phyloP scores from a whole-genome alignment of 108 stramenopile species.

The Nannochloropsis granulata region DNA sequence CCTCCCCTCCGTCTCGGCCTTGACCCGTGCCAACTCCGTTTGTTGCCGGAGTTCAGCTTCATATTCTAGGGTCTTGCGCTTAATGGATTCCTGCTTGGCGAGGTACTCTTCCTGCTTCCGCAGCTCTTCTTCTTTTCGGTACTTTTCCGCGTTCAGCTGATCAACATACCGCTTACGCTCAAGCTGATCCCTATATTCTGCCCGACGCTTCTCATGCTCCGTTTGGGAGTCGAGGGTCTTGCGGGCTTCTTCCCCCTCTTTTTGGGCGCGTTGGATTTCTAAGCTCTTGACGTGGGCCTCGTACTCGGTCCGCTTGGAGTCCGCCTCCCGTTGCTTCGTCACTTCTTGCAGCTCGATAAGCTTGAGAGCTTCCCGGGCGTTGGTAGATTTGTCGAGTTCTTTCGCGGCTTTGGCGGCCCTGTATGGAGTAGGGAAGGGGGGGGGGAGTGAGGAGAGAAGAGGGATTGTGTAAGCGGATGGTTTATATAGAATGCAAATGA shows the following conservation, averaged over 20 bases:
- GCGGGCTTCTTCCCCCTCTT: slow-evolving; percentile 79
- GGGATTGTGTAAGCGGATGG: too few species aligned
- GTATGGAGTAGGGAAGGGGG: background rate
- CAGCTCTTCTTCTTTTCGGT: slow-evolving; percentile 88
- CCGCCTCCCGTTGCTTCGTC: slow-evolving; percentile 63
- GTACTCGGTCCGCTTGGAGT: slow-evolving; percentile 65
- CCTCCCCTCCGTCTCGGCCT: slow-evolving; percentile 83
- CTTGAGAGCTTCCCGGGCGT: slow-evolving; percentile 56
- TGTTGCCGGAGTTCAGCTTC: slow-evolving; percentile 63
- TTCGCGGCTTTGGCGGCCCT: slow-evolving; percentile 35
- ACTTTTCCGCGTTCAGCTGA: slow-evolving; percentile 66
- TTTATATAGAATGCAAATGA: too few species aligned
- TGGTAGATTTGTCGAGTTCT: slow-evolving; percentile 25
- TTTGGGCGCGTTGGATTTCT: slow-evolving; percentile 67
- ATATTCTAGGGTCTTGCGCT: slow-evolving; percentile 87
- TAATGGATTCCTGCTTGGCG: slow-evolving; percentile 80
- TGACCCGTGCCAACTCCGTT: slow-evolving; percentile 62
- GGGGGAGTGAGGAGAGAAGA: background rate
- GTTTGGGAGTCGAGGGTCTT: slow-evolving; percentile 83
- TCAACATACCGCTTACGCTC: slow-evolving; percentile 93
- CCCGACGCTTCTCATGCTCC: slow-evolving; percentile 71
- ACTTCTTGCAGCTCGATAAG: slow-evolving; percentile 80
- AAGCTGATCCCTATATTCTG: slow-evolving; percentile 79
- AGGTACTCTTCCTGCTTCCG: slow-evolving; percentile 92
- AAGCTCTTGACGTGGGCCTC: slow-evolving; percentile 74